A percentile compares a stretch with the other conserved stretches of the same genome.
These are phyloP conservation scores for Suillus bovinus DNA, from an alignment of 768 basidiomycete species.

Conservation along the genomic window DNA sequence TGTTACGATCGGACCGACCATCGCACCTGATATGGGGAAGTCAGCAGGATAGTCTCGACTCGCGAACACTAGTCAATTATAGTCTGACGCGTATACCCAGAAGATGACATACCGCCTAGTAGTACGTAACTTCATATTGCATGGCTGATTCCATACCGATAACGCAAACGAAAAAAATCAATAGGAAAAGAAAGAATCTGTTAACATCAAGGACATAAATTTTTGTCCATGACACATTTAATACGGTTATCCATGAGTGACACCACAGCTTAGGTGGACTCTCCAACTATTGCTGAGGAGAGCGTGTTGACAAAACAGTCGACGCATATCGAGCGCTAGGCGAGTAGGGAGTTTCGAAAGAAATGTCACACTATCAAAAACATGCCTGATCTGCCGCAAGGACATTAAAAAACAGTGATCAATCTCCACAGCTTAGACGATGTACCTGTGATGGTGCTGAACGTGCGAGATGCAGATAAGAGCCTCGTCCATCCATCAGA, in stretches of 20 bases:
- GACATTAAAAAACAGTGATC: no score
- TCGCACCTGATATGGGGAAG: neutral
- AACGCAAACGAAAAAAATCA: neutral
- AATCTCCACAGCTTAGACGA: no score
- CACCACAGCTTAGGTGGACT: neutral
- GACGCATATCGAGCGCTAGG: neutral
- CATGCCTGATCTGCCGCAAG: no score
- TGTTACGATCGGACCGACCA: neutral
- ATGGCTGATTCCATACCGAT: neutral
- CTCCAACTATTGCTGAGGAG: neutral
- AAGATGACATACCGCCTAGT: neutral
- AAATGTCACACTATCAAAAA: no score
- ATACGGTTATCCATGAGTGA: neutral
- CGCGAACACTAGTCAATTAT: neutral
- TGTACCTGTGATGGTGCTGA: no score
- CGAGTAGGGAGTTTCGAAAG: no score
- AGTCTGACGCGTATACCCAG: neutral
- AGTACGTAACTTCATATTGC: neutral
- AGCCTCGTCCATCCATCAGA: no score
- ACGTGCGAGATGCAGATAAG: no score
- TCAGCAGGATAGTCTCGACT: neutral
- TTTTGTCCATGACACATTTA: neutral
- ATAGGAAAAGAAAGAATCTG: neutral
- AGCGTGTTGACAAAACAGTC: neutral
- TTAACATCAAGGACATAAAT: neutral